Evolutionary conservation across 352 stramenopile species (phyloP).

Genomic region (Phytopythium ostracodes): DNA sequence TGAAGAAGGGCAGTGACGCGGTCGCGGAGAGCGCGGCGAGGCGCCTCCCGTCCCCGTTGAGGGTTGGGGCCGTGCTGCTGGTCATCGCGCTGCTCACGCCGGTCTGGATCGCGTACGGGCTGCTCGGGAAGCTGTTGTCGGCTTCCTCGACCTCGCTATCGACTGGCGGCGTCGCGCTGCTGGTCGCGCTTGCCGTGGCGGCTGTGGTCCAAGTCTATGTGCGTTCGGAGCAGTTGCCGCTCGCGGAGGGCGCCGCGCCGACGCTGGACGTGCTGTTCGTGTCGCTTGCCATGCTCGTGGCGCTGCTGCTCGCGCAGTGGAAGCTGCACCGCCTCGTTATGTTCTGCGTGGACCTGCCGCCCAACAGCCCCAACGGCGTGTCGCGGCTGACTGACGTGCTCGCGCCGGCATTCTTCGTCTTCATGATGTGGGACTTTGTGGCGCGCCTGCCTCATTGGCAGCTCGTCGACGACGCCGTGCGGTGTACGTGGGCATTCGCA

Average conservation of each 20-base stretch:
- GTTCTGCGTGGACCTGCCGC: slow-evolving; percentile 27
- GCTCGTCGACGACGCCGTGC: slow-evolving; percentile 18
- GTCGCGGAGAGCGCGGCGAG: not conserved
- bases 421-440: slow-evolving; percentile 25
- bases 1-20: not conserved
- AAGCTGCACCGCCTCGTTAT: slow-evolving; percentile 39
- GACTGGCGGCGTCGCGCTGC: slow-evolving; percentile 14
- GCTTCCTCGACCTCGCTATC: slow-evolving; percentile 21
- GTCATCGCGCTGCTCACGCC: slow-evolving; percentile 31
- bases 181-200: slow-evolving; percentile 15
- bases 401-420: slow-evolving; percentile 19
- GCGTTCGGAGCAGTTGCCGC: slow-evolving; percentile 6
- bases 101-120: slow-evolving; percentile 38
- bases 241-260: not conserved
- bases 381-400: slow-evolving; percentile 19
- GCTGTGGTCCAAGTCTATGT: slow-evolving; percentile 19
- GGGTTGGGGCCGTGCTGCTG: slow-evolving; percentile 20
- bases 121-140: slow-evolving; percentile 35
- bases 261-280: slow-evolving; percentile 5
- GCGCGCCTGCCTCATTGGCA: slow-evolving; percentile 27
- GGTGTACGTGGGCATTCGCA: slow-evolving; percentile 22
- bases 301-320: slow-evolving; percentile 40
- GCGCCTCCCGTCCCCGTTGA: slow-evolving; percentile 19
- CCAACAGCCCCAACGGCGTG: slow-evolving; percentile 20
- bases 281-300: slow-evolving; percentile 16